Conservation (phyloP, 1,284 basidiomycete genomes). For the Coriolopsis trogii region DNA sequence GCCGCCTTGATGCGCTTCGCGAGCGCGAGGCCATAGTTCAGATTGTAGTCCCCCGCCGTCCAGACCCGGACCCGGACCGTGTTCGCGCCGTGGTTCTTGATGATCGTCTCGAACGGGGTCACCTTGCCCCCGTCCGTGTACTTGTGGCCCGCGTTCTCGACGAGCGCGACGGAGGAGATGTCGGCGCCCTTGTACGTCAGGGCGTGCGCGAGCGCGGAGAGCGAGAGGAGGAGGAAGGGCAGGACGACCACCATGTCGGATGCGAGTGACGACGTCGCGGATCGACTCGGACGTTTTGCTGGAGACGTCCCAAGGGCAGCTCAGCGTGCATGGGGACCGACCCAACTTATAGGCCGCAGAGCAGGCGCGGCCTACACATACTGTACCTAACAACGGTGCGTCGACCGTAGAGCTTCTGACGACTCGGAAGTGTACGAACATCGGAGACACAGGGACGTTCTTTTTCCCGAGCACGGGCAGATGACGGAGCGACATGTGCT, state of each 20-base stretch:
- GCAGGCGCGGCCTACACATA: too few species aligned
- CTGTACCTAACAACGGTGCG: too few species aligned
- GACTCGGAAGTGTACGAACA: neutral
- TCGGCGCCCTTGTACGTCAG: slow-evolving; percentile 59
- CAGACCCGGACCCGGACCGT: slow-evolving; percentile 63
- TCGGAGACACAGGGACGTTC: neutral
- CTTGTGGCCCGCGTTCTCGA: slow-evolving; percentile 51
- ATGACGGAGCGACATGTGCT: neutral
- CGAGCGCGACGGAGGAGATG: slow-evolving; percentile 56
- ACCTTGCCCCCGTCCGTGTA: slow-evolving; percentile 50
- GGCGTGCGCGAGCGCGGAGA: slow-evolving; percentile 14
- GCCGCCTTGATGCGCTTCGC: slow-evolving; percentile 60
- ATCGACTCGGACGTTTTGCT: too few species aligned
- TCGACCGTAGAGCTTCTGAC: neutral
- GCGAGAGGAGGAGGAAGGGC: slow-evolving; percentile 9
- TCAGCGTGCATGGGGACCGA: too few species aligned
- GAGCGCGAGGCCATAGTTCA: slow-evolving; percentile 53
- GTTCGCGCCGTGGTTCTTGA: slow-evolving; percentile 55
- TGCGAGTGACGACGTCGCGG: too few species aligned
- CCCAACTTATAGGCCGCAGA: too few species aligned
- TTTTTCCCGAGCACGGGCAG: neutral
- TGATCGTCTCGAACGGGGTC: slow-evolving; percentile 54
- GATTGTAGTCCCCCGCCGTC: slow-evolving; percentile 59
- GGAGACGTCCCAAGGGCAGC: too few species aligned
- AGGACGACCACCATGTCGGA: slow-evolving; percentile 8